Base-by-base conservation (phyloP, 2,329 filamentous ascomycete species). In the Rosellinia necatrix region DNA sequence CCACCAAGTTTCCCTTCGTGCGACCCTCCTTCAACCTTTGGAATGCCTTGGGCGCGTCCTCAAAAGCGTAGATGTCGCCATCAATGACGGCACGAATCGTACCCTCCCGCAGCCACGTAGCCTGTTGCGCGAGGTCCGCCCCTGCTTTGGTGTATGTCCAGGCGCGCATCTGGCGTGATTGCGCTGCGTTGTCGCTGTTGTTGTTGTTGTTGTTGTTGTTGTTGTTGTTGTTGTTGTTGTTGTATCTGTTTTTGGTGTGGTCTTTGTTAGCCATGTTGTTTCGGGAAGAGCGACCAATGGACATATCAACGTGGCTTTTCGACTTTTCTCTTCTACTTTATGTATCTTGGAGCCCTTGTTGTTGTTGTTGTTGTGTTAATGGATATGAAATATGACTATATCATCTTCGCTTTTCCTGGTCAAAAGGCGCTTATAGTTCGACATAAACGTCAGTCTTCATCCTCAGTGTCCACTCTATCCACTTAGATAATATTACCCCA, bases 1-100 rank as follows among this genome's bases (percentile, higher is more conserved):
- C 60, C 22, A 88, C 75, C 59, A 89, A 71, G 72, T 89, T 89
- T 0, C 86, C 86, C 59, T 72, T 80, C 1, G 80, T 75, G 29
- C 79, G 75, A 0, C 80, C 80, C 0, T 74, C 79, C 71, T 81
- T 85, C 64, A 88, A 65, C 66, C 77, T 83, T 67, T 80, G 77
- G 69, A 82, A 85, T 2, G 84, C 86, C 64, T 80, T 76, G 1
- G 78, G 76, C 2, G 76, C 79, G 53, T 87, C 78, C 41, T 83
- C 81, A 66, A 84, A 82, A 9, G 75, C 72, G 63, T 80, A 86
- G 2, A 74, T 72, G 55, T 78, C 74, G 3, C 58, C 58, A 64
- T 87, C 85, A 38, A 88, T 70, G 0, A 84, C 75, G 1, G 77
- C 68, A 70, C 76, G 81, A 24, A 89, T 61, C 66, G 82, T 86